These are phyloP conservation scores for Lepiota venenata DNA, from an alignment of 768 basidiomycete genomes.

Conservation along the genomic window DNA sequence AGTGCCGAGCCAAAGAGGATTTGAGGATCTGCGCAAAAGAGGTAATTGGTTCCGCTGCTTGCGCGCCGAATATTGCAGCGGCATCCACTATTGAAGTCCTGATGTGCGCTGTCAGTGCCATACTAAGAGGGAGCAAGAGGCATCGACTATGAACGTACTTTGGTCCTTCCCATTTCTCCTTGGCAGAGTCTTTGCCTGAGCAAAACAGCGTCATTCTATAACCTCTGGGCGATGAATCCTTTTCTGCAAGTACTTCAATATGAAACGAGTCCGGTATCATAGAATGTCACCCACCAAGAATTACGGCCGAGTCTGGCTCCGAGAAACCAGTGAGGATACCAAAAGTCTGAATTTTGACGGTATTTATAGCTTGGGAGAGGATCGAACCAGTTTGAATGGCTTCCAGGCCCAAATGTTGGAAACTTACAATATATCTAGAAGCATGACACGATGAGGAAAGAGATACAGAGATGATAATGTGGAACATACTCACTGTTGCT, in stretches of 20 bases:
- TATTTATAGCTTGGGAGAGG: constrained; percentile 77
- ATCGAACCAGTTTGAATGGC: constrained; percentile 4
- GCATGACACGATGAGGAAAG: constrained; percentile 11
- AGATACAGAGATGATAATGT: constrained; percentile 7
- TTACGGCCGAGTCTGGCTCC: constrained; percentile 86
- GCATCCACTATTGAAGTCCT: constrained; percentile 69
- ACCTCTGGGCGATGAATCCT: constrained; percentile 64
- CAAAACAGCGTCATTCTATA: constrained; percentile 89
- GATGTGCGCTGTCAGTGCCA: constrained; percentile 1
- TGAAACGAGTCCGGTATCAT: background rate
- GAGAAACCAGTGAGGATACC: constrained; percentile 97
- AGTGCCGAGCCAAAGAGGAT: constrained; percentile 43
- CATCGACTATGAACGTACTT: constrained; percentile 32
- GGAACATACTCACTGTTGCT: constrained; percentile 56
- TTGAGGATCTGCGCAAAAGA: constrained; percentile 57
- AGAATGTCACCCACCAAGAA: constrained; percentile 55
- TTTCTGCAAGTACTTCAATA: constrained; percentile 44
- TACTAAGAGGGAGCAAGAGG: background rate
- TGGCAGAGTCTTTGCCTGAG: constrained; percentile 63
- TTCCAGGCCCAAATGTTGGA: background rate
- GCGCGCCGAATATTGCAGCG: constrained; percentile 68
- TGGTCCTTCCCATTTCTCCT: constrained; percentile 94
- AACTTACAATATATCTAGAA: constrained; percentile 73
- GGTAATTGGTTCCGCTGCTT: constrained; percentile 61
- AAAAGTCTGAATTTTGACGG: constrained; percentile 88